Evolutionary conservation across 2,329 filamentous ascomycete species (phyloP).

Genomic region (Colletotrichum incanum): DNA sequence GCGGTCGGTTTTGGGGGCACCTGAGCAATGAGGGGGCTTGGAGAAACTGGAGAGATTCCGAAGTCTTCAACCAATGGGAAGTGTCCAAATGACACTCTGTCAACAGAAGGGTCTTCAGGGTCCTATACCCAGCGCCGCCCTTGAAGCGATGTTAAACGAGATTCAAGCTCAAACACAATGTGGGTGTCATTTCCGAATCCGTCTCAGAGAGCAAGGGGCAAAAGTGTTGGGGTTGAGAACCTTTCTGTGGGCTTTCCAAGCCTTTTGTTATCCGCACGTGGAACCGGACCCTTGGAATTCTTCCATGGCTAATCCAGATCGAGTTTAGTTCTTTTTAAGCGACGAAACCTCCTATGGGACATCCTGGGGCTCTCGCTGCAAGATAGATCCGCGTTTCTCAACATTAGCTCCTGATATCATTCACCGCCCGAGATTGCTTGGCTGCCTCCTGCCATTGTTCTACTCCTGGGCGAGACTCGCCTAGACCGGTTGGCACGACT

Average conservation of each 20-base stretch:
- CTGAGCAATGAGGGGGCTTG: slow-evolving; percentile 10
- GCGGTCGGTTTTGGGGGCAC: slow-evolving; percentile 11
- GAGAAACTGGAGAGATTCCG: slow-evolving; percentile 25
- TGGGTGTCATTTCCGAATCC: slow-evolving; percentile 28
- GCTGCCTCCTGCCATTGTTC: slow-evolving; percentile 23
- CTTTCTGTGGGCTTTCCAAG: slow-evolving; percentile 28
- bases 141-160: slow-evolving; percentile 24
- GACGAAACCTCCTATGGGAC: slow-evolving; percentile 26
- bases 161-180: slow-evolving; percentile 35
- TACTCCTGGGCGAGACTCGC: background rate
- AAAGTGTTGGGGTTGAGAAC: slow-evolving; percentile 43
- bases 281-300: slow-evolving; percentile 32
- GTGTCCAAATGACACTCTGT: slow-evolving; percentile 7
- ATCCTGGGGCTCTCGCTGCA: slow-evolving; percentile 1
- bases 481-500: background rate
- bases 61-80: slow-evolving; percentile 14
- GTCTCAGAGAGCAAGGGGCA: slow-evolving; percentile 27
- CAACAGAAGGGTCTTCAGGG: slow-evolving; percentile 31
- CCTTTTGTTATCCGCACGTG: slow-evolving; percentile 28
- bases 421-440: slow-evolving; percentile 35
- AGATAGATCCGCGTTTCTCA: slow-evolving; percentile 36
- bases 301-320: background rate
- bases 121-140: slow-evolving; percentile 9
- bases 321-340: slow-evolving; percentile 28
- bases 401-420: slow-evolving; percentile 9